A percentile compares a stretch with the other conserved stretches of the same genome.
phyloP scores from a whole-genome alignment of 352 stramenopile genomes.

The Phytophthora boehmeriae region DNA sequence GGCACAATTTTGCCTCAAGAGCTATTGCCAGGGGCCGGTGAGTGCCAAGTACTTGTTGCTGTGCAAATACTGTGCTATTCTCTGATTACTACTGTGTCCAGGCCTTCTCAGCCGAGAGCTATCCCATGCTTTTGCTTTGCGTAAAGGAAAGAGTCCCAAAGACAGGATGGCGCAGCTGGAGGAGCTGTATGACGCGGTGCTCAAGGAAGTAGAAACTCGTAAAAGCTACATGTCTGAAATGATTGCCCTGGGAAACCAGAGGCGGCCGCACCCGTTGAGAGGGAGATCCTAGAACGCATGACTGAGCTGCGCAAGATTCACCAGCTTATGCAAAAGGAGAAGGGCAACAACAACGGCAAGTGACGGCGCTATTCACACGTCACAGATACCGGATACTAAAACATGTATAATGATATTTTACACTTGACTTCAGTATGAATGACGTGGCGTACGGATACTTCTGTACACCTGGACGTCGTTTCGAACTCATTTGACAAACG shows the following conservation, averaged over 20 bases:
- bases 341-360: slow-evolving; percentile 17
- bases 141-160: slow-evolving; percentile 43
- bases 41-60: background rate
- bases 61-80: background rate
- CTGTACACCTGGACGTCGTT: background rate
- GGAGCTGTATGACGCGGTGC: slow-evolving; percentile 63
- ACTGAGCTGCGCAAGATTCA: slow-evolving; percentile 69
- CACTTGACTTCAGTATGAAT: no score
- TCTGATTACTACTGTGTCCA: slow-evolving; percentile 23
- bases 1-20: slow-evolving; percentile 75
- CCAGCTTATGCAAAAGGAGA: slow-evolving; percentile 60
- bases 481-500: background rate
- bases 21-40: slow-evolving; percentile 73
- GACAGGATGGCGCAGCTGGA: slow-evolving; percentile 58
- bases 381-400: no score
- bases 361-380: background rate
- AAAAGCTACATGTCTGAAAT: slow-evolving; percentile 76
- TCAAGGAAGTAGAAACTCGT: slow-evolving; percentile 65
- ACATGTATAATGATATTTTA: no score
- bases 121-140: slow-evolving; percentile 51
- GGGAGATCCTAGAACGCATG: slow-evolving; percentile 71
- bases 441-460: no score
- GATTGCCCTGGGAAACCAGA: slow-evolving; percentile 52
- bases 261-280: slow-evolving; percentile 49
- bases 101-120: slow-evolving; percentile 71